Conservation (phyloP, 2,329 filamentous ascomycete species). For the Pseudocercospora musae region DNA sequence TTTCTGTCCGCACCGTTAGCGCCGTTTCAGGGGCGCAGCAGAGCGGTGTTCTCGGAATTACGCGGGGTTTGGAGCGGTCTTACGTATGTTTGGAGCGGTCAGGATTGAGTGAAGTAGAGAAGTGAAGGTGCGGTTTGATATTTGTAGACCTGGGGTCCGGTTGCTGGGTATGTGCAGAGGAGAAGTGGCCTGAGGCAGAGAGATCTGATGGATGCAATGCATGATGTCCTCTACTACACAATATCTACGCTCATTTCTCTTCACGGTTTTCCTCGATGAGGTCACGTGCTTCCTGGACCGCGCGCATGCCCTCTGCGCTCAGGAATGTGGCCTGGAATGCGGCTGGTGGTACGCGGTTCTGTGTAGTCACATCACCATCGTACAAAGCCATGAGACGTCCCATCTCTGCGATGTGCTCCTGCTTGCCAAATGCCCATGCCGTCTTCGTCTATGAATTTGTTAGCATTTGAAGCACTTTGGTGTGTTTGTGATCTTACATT, state of each 20-base stretch:
- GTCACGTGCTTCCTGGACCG: too few species aligned
- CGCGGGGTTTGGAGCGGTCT: neutral
- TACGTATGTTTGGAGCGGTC: neutral
- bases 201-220: too few species aligned
- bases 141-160: neutral
- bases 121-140: neutral
- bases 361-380: slow-evolving; percentile 5
- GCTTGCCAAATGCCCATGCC: slow-evolving; percentile 5
- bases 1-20: neutral
- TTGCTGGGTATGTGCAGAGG: neutral
- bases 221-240: too few species aligned
- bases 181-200: neutral
- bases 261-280: too few species aligned
- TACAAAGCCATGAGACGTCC: slow-evolving; percentile 10
- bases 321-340: slow-evolving; percentile 6
- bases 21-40: neutral
- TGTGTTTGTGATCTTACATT: neutral
- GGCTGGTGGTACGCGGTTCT: neutral
- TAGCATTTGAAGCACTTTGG: neutral
- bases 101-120: neutral
- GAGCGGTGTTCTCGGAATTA: neutral
- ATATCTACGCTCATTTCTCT: too few species aligned
- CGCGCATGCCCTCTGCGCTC: neutral
- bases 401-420: slow-evolving; percentile 13
- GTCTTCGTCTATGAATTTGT: neutral